phyloP scores from a whole-genome alignment of 108 stramenopile genomes.

The Thalassiosira profunda region DNA sequence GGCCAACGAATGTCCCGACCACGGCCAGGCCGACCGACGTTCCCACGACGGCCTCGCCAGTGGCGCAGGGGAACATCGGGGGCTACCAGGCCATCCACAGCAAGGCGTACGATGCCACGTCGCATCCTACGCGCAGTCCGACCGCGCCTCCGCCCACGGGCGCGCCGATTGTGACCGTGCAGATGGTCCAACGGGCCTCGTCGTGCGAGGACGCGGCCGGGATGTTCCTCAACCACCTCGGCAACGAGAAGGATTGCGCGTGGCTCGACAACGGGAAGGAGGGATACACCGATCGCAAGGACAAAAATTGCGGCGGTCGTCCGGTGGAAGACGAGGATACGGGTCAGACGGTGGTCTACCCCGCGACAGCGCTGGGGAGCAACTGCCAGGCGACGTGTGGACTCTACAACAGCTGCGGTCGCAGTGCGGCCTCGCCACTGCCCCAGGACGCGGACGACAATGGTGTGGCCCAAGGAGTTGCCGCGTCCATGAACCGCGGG shows the following conservation, averaged over 20 bases:
- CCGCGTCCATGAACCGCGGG: neutral
- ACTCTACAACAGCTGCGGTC: slow-evolving; percentile 12
- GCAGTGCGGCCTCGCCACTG: neutral
- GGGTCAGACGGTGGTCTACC: slow-evolving; percentile 3
- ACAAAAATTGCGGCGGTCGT: slow-evolving; percentile 26
- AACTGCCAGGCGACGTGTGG: slow-evolving; percentile 7
- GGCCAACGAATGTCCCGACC: neutral
- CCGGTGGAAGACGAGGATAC: neutral
- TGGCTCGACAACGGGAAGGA: slow-evolving; percentile 19
- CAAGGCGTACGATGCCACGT: neutral
- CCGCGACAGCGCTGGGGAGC: slow-evolving; percentile 15
- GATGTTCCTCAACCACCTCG: slow-evolving; percentile 11
- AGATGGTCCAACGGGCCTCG: neutral
- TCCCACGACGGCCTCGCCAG: slow-evolving; percentile 4
- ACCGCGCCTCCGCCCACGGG: slow-evolving; percentile 3
- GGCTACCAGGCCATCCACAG: slow-evolving; percentile 16
- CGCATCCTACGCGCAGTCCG: slow-evolving; percentile 26
- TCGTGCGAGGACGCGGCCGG: slow-evolving; percentile 8
- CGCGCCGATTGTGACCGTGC: neutral
- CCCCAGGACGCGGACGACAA: too few relatives aligned
- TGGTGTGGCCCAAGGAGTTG: neutral
- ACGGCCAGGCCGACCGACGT: neutral
- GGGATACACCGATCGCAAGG: slow-evolving; percentile 22
- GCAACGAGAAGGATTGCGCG: slow-evolving; percentile 7
- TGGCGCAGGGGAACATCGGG: neutral